phyloP scores from a whole-genome alignment of 2,329 filamentous ascomycete genomes.

The Rutstroemia sp. region DNA sequence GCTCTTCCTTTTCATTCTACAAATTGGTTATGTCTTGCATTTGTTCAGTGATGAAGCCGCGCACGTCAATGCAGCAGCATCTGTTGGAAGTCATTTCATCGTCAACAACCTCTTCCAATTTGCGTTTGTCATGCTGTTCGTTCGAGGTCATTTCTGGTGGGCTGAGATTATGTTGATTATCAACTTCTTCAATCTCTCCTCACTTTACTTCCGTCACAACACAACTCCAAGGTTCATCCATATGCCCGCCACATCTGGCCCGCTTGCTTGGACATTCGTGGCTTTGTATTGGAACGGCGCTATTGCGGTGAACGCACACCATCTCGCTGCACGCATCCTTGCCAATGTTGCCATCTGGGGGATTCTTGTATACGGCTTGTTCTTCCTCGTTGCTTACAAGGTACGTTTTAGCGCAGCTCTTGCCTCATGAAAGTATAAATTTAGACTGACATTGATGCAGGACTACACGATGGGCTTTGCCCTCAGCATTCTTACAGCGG shows the following conservation, averaged over 20 bases:
- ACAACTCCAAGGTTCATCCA: constrained; percentile 69
- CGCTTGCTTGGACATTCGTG: constrained; percentile 79
- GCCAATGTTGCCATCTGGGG: constrained; percentile 88
- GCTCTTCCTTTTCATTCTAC: constrained; percentile 66
- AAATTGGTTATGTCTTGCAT: constrained; percentile 67
- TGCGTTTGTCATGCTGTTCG: constrained; percentile 77
- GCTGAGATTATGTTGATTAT: constrained; percentile 68
- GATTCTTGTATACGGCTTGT: constrained; percentile 66
- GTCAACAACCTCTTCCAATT: constrained; percentile 78
- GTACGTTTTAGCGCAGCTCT: constrained; percentile 32
- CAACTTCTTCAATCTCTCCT: constrained; percentile 75
- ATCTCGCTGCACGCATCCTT: constrained; percentile 65
- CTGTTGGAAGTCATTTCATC: constrained; percentile 79
- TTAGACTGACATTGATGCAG: constrained; percentile 27
- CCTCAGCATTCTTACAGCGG: constrained; percentile 63
- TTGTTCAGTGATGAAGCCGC: constrained; percentile 63
- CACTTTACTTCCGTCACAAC: constrained; percentile 74
- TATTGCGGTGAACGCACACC: constrained; percentile 64
- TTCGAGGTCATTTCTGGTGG: constrained; percentile 65
- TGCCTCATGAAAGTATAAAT: too few relatives aligned
- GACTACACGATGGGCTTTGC: constrained; percentile 74
- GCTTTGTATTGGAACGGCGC: constrained; percentile 87
- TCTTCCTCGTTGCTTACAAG: constrained; percentile 69
- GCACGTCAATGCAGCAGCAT: constrained; percentile 60
- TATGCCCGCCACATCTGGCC: constrained; percentile 65